Evolutionary conservation across 2,329 filamentous ascomycete genomes (phyloP), one percentile per base, ranked within the genome.

Genomic region (Cucurbitaria berberidis): DNA sequence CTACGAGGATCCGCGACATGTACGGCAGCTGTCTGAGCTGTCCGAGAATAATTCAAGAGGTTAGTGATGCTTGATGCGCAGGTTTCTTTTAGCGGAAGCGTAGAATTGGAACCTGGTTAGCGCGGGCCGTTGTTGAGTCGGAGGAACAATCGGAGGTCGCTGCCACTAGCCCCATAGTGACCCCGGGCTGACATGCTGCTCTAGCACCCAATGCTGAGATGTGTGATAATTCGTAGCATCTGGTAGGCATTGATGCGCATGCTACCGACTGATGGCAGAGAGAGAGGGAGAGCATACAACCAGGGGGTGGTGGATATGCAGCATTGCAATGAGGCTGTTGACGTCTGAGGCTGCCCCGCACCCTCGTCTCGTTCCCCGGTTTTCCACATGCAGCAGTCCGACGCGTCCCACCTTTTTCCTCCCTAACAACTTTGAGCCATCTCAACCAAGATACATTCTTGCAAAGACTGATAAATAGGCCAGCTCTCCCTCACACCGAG

Each of bases 1-100:
- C 82, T 65, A 78, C 82, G 60, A 80, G 78, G 68, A 82, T 68
- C 62, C 82, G 80, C 77, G 72, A 81, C 82, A 84, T 84, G 73
- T 77, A 81, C 72, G 61, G 67, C 68, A 46, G 53, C 16, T 49
- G 43, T 44, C 42, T 34, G 42, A 40, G 32, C 41, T 45, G 43
- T 53, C 30, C 32, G 45, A 22, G 8, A 53, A 51, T 24, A 16
- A 19, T 32, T 41, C 41, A 29, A 39, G 44, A 47, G 46, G 34
- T 45, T 49, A 44, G 55, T 41, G 57, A 60, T 45, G 57, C 43
- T 48, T 57, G 57, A 53, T 43, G 55, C 40, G 59, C 51, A 52
- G 56, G 52, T 63, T 66, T 67, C 55, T 45, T n/a, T 56, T 59
- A 59, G 55, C 59, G 57, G 52, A 51, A 21, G 27, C 43, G 42